These are phyloP conservation scores for Phytophthora pisi DNA, from an alignment of 352 stramenopile species.

Conservation along the genomic window DNA sequence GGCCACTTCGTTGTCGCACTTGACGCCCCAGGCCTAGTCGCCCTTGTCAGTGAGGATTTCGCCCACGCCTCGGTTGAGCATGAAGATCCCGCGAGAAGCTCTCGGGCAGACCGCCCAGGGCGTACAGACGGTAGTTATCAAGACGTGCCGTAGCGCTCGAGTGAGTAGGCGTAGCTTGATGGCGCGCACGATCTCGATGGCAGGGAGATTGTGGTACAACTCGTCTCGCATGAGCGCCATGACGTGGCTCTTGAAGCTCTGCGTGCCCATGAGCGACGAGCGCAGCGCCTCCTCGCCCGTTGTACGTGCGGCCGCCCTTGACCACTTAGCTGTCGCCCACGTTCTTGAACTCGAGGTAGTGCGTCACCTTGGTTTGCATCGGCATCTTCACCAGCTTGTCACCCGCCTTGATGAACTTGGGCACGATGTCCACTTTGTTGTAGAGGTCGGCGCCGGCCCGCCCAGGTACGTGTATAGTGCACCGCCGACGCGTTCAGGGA, in stretches of 20 bases:
- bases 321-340: conserved; percentile 99
- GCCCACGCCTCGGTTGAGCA: conserved; percentile 97
- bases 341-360: conserved; percentile 99
- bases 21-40: conserved; percentile 94
- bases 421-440: conserved; percentile 98
- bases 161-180: conserved; percentile 99
- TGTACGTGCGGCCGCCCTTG: conserved; percentile 96
- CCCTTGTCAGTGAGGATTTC: conserved; percentile 94
- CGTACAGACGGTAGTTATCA: conserved; percentile 99
- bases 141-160: conserved; percentile 96
- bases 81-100: conserved; percentile 99
- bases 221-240: conserved; percentile 98
- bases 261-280: conserved; percentile 97
- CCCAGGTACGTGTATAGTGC: no score
- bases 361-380: conserved; percentile 96
- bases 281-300: conserved; percentile 97
- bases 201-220: conserved; percentile 82
- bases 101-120: conserved; percentile 97
- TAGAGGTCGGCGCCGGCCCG: no score
- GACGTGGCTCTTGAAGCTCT: conserved; percentile 99
- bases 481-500: no score
- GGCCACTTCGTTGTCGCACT: conserved; percentile 94
- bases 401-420: conserved; percentile 23
- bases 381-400: no score
- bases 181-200: conserved; percentile 94